Conservation (phyloP, 2,329 filamentous ascomycete genomes). For the Claviceps sorghi region DNA sequence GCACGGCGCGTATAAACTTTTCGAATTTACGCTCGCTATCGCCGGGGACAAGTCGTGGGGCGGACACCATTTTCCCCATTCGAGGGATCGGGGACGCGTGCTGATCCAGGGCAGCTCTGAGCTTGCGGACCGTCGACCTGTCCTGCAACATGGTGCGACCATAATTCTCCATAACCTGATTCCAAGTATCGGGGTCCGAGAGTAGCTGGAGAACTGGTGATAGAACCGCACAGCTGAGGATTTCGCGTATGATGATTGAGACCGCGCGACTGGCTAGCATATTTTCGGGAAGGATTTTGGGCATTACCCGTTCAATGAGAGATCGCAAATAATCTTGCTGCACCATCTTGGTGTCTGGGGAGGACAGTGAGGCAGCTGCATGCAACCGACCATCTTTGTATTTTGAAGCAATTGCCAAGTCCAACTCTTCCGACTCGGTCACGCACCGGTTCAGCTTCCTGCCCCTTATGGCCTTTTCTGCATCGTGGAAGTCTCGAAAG, state of each 20-base stretch:
- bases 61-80: slow-evolving; percentile 46
- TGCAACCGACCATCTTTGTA: slow-evolving; percentile 83
- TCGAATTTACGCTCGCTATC: slow-evolving; percentile 92
- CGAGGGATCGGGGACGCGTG: slow-evolving; percentile 74
- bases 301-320: slow-evolving; percentile 57
- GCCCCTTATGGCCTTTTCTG: slow-evolving; percentile 74
- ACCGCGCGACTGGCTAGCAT: slow-evolving; percentile 71
- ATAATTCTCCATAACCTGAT: slow-evolving; percentile 84
- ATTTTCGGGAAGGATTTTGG: slow-evolving; percentile 55
- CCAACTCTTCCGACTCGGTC: slow-evolving; percentile 91
- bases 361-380: slow-evolving; percentile 66
- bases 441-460: slow-evolving; percentile 77
- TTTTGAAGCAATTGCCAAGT: slow-evolving; percentile 88
- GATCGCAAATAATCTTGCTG: slow-evolving; percentile 82
- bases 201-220: slow-evolving; percentile 67
- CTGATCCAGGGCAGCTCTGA: slow-evolving; percentile 83
- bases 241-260: slow-evolving; percentile 67
- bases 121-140: slow-evolving; percentile 81
- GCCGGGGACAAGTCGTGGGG: slow-evolving; percentile 64
- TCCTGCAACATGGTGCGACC: slow-evolving; percentile 82
- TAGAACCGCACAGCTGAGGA: slow-evolving; percentile 84
- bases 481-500: slow-evolving; percentile 79
- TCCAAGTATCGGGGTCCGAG: slow-evolving; percentile 92
- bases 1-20: slow-evolving; percentile 77
- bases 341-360: slow-evolving; percentile 67